These are phyloP conservation scores for Coemansia sp. DNA, from an alignment of 192 early-diverging fungal species.

Conservation along the genomic window DNA sequence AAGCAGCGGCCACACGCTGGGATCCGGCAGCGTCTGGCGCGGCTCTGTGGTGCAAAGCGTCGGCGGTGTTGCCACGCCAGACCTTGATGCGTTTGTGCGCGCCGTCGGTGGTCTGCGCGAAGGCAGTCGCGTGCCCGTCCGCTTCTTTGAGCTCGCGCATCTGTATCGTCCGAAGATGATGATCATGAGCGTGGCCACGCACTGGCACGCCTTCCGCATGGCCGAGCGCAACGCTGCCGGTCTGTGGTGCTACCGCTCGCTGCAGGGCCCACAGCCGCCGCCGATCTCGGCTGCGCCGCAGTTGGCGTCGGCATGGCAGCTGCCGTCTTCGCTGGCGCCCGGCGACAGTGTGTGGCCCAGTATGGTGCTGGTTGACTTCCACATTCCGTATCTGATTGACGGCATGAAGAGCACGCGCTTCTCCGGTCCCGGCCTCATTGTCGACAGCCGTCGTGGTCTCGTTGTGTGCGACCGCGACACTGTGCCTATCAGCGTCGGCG, in stretches of 20 bases:
- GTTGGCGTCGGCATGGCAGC: slow-evolving; percentile 69
- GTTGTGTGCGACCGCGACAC: slow-evolving; percentile 86
- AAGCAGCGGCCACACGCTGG: slow-evolving; percentile 68
- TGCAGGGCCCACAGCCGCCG: slow-evolving; percentile 60
- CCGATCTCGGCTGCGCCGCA: slow-evolving; percentile 56
- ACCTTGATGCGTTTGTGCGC: slow-evolving; percentile 73
- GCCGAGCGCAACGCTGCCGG: slow-evolving; percentile 82
- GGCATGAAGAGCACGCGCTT: slow-evolving; percentile 69
- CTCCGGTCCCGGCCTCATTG: slow-evolving; percentile 65
- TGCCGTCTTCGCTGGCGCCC: slow-evolving; percentile 71
- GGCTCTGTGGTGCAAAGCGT: slow-evolving; percentile 73
- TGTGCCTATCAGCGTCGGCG: slow-evolving; percentile 83
- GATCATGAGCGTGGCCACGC: slow-evolving; percentile 84
- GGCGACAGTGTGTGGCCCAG: slow-evolving; percentile 77
- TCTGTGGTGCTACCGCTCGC: slow-evolving; percentile 73
- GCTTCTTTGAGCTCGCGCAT: slow-evolving; percentile 77
- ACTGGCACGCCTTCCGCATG: slow-evolving; percentile 82
- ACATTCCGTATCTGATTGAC: slow-evolving; percentile 77
- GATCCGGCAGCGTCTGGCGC: slow-evolving; percentile 66
- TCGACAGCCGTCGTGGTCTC: slow-evolving; percentile 74
- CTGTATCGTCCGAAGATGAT: slow-evolving; percentile 78
- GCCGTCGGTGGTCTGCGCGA: slow-evolving; percentile 76
- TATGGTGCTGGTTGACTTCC: slow-evolving; percentile 78
- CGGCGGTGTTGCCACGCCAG: slow-evolving; percentile 70
- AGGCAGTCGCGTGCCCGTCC: slow-evolving; percentile 64